Conservation (phyloP, 345 rosid genomes). For the Salix viminalis region DNA sequence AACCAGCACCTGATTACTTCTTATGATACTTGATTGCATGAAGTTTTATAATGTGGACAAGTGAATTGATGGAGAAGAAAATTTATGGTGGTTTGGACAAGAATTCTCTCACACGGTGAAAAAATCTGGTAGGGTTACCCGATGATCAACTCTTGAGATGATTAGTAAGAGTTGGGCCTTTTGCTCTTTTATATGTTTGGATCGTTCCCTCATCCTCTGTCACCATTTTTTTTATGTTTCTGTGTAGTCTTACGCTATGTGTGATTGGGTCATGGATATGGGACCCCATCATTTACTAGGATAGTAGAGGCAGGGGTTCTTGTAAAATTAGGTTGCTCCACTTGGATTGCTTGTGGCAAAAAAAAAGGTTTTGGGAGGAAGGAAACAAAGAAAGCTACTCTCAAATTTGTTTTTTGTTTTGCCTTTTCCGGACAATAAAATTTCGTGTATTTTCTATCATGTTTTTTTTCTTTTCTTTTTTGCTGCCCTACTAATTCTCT, state of each 20-base stretch:
- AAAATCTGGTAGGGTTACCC: conserved; percentile 1
- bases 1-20: conserved; percentile 95
- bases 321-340: not conserved
- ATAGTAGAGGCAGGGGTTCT: not conserved
- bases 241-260: conserved; percentile 4
- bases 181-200: not conserved
- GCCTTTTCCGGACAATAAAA: too few relatives aligned
- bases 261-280: not conserved
- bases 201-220: not conserved
- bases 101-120: not conserved
- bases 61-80: conserved; percentile 2
- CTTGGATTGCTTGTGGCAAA: not conserved
- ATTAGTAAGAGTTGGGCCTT: conserved; percentile 3
- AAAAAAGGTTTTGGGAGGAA: not conserved
- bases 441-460: too few relatives aligned
- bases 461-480: too few relatives aligned
- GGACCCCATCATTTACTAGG: not conserved
- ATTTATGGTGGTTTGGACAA: not conserved
- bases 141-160: conserved; percentile 12
- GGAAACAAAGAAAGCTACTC: not conserved
- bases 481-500: too few relatives aligned
- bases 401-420: not conserved
- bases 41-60: conserved; percentile 7
- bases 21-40: conserved; percentile 31
- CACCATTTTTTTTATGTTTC: not conserved